phyloP scores from a whole-genome alignment of 192 early-diverging fungal species.

The Neocallimastix lanati region DNA sequence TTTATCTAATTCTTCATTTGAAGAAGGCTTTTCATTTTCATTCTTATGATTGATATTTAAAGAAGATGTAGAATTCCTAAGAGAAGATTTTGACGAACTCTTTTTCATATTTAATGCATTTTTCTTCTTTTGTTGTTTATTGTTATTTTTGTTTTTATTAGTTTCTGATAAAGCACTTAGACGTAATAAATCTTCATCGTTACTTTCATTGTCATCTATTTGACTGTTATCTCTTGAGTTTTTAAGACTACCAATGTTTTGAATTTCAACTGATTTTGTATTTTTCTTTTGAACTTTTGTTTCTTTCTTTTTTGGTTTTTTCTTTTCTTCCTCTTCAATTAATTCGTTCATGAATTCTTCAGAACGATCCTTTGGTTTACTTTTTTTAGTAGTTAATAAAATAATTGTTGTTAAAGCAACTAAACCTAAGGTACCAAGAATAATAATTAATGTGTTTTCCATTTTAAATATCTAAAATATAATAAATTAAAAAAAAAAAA shows the following conservation, averaged over 20 bases:
- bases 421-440: neutral
- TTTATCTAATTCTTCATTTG: neutral
- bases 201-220: neutral
- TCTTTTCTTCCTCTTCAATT: neutral
- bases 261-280: neutral
- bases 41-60: neutral
- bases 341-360: neutral
- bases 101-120: neutral
- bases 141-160: neutral
- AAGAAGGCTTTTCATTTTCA: neutral
- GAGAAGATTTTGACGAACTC: neutral
- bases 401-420: neutral
- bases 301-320: neutral
- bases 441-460: neutral
- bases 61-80: neutral
- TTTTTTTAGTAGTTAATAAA: neutral
- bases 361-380: neutral
- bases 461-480: neutral
- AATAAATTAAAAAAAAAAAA: too few relatives aligned
- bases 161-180: neutral
- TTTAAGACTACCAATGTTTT: neutral
- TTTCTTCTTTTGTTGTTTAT: neutral
- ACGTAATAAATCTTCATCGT: neutral
- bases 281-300: neutral
- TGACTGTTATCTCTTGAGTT: neutral